These are phyloP conservation scores for Yarrowia phangngaensis DNA, from an alignment of 805 yeast species.

Conservation along the genomic window DNA sequence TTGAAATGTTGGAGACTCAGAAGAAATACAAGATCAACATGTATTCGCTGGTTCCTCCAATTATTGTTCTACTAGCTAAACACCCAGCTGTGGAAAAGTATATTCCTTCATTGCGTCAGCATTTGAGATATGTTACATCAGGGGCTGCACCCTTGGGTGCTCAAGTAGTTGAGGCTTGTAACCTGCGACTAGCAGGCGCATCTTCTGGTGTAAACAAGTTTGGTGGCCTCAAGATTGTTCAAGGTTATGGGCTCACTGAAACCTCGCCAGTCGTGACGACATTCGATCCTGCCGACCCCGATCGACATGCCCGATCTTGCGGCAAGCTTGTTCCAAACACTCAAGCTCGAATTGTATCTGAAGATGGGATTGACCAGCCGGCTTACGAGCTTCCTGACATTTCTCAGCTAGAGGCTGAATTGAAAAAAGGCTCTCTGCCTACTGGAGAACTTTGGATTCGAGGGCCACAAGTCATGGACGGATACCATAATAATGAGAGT, in stretches of 20 bases:
- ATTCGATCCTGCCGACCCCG: slow-evolving; percentile 9
- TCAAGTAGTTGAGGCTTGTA: slow-evolving; percentile 2
- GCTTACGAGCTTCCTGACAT: slow-evolving; percentile 28
- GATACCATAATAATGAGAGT: slow-evolving; percentile 49
- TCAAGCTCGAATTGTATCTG: slow-evolving; percentile 18
- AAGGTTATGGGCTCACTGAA: slow-evolving; percentile 28
- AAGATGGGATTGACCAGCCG: slow-evolving; percentile 24
- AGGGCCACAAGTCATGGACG: slow-evolving; percentile 54
- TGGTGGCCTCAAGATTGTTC: slow-evolving; percentile 27
- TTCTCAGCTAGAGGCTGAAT: slow-evolving; percentile 5
- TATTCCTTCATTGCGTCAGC: slow-evolving; percentile 43
- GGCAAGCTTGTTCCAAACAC: slow-evolving; percentile 20
- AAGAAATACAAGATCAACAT: slow-evolving; percentile 40
- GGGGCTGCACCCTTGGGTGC: slow-evolving; percentile 49
- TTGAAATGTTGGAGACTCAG: slow-evolving; percentile 35
- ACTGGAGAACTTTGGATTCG: slow-evolving; percentile 51
- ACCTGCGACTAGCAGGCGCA: slow-evolving; percentile 26
- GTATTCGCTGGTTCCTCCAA: slow-evolving; percentile 45
- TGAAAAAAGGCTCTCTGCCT: slow-evolving; percentile 17
- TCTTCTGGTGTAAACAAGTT: slow-evolving; percentile 13
- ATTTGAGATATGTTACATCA: slow-evolving; percentile 42
- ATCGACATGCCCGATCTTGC: slow-evolving; percentile 9
- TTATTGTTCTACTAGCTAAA: slow-evolving; percentile 46
- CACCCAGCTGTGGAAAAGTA: slow-evolving; percentile 45
- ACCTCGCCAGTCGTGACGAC: slow-evolving; percentile 29